Evolutionary conservation across 1,139 yeast genomes (phyloP).

Genomic region (Pichia norvegensis): DNA sequence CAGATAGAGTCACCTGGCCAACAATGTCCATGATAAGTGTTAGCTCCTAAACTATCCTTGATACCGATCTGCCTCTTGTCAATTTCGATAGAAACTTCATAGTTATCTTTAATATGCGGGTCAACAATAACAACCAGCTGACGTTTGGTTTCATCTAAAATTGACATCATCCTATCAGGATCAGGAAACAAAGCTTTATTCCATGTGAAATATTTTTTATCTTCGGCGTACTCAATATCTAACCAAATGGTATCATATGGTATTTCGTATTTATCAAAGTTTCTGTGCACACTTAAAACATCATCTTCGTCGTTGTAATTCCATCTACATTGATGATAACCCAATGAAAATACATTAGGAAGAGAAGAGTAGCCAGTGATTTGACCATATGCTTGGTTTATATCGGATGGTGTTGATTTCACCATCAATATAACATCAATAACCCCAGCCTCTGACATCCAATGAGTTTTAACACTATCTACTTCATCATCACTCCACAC

Average conservation of each 20-base stretch:
- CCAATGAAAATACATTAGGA: slow-evolving; percentile 78
- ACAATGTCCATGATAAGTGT: slow-evolving; percentile 75
- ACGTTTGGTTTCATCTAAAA: slow-evolving; percentile 64
- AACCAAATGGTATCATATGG: slow-evolving; percentile 95
- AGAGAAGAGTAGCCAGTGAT: slow-evolving; percentile 69
- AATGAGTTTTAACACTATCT: slow-evolving; percentile 49
- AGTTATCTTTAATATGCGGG: slow-evolving; percentile 77
- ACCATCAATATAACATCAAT: slow-evolving; percentile 67
- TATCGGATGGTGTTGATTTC: slow-evolving; percentile 52
- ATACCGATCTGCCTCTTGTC: slow-evolving; percentile 34
- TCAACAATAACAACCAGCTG: slow-evolving; percentile 81
- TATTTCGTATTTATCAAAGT: slow-evolving; percentile 65
- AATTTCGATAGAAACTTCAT: slow-evolving; percentile 50
- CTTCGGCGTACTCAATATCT: slow-evolving; percentile 85
- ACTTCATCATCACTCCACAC: slow-evolving; percentile 5
- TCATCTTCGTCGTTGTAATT: slow-evolving; percentile 86
- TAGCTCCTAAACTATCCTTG: slow-evolving; percentile 36
- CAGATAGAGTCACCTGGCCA: slow-evolving; percentile 98
- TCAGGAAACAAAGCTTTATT: slow-evolving; percentile 63
- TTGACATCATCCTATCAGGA: slow-evolving; percentile 57
- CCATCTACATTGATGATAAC: slow-evolving; percentile 97
- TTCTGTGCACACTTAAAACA: slow-evolving; percentile 57
- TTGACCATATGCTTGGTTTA: slow-evolving; percentile 55
- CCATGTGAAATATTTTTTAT: slow-evolving; percentile 91
- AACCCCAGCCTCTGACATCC: slow-evolving; percentile 90